A percentile compares a stretch with the other conserved stretches of the same genome.
phyloP scores from a whole-genome alignment of 2,329 filamentous ascomycete species.

The Didymosphaeria variabile region DNA sequence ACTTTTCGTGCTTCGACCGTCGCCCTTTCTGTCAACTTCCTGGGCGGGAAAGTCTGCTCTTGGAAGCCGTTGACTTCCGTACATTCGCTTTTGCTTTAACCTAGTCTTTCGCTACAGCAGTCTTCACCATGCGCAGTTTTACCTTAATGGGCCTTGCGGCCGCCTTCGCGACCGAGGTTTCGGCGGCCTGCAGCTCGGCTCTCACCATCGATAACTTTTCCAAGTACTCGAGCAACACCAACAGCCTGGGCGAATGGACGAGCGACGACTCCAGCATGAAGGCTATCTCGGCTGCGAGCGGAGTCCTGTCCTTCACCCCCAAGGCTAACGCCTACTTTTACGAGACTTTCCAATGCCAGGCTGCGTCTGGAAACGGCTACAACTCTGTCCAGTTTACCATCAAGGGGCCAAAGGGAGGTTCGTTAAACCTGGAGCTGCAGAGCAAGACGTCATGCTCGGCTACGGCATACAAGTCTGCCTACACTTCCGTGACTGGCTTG shows the following conservation, averaged over 20 bases:
- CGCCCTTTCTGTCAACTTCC: constrained; percentile 14
- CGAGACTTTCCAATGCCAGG: constrained; percentile 61
- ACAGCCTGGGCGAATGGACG: constrained; percentile 47
- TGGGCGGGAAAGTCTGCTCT: constrained; percentile 11
- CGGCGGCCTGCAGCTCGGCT: constrained; percentile 47
- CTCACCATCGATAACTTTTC: constrained; percentile 53
- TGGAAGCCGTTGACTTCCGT: constrained; percentile 48
- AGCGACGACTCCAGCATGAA: constrained; percentile 61
- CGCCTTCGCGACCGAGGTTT: constrained; percentile 37
- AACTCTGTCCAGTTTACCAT: constrained; percentile 59
- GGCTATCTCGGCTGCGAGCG: constrained; percentile 53
- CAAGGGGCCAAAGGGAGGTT: constrained; percentile 55
- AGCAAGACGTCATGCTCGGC: constrained; percentile 57
- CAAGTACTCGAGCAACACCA: constrained; percentile 46
- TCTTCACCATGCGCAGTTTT: constrained; percentile 40
- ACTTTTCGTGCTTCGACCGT: constrained; percentile 14
- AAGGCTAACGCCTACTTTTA: constrained; percentile 63
- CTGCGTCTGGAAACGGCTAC: constrained; percentile 57
- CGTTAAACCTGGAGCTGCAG: constrained; percentile 58
- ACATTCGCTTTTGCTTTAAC: constrained; percentile 46
- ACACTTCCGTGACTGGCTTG: constrained; percentile 56
- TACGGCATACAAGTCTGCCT: constrained; percentile 55
- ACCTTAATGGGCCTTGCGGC: constrained; percentile 45
- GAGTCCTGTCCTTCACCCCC: constrained; percentile 61
- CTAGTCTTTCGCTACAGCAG: constrained; percentile 34